Percentiles rank a stretch among this genome's conserved stretches.
Evolutionary conservation across 2,329 filamentous ascomycete species (phyloP).

Genomic region (Leptographium wingfieldii): DNA sequence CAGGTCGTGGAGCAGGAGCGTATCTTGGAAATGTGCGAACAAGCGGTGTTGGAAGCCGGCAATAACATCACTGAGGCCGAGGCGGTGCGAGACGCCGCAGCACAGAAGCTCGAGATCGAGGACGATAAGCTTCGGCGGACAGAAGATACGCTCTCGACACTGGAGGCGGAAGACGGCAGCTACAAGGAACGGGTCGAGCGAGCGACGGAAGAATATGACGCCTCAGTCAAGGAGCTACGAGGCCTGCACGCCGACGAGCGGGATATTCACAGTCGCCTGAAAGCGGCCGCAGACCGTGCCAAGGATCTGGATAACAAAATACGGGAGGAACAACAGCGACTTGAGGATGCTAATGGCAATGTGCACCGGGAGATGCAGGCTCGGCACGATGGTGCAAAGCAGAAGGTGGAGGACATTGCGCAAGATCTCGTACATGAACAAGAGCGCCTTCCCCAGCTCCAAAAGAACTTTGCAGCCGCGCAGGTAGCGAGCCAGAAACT

Average conservation of each 20-base stretch:
- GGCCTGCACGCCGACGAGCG: slow-evolving; percentile 49
- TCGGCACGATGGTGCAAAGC: slow-evolving; percentile 43
- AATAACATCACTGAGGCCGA: slow-evolving; percentile 30
- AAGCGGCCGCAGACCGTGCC: slow-evolving; percentile 34
- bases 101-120: slow-evolving; percentile 33
- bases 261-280: slow-evolving; percentile 47
- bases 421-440: slow-evolving; percentile 19
- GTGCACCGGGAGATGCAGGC: slow-evolving; percentile 48
- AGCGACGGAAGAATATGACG: slow-evolving; percentile 38
- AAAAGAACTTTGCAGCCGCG: slow-evolving; percentile 20
- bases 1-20: slow-evolving; percentile 70
- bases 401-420: slow-evolving; percentile 25
- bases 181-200: slow-evolving; percentile 32
- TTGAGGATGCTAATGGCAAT: slow-evolving; percentile 54
- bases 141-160: slow-evolving; percentile 25
- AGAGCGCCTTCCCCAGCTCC: slow-evolving; percentile 19
- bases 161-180: slow-evolving; percentile 32
- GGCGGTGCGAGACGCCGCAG: slow-evolving; percentile 26
- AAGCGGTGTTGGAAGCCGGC: slow-evolving; percentile 24
- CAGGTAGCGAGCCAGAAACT: slow-evolving; percentile 19
- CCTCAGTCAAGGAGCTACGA: slow-evolving; percentile 13
- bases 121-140: slow-evolving; percentile 31
- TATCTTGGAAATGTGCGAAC: slow-evolving; percentile 25
- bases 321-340: slow-evolving; percentile 42
- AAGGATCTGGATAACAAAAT: slow-evolving; percentile 35